phyloP scores from a whole-genome alignment of 129 eudicot species.

The Helianthus annuus region DNA sequence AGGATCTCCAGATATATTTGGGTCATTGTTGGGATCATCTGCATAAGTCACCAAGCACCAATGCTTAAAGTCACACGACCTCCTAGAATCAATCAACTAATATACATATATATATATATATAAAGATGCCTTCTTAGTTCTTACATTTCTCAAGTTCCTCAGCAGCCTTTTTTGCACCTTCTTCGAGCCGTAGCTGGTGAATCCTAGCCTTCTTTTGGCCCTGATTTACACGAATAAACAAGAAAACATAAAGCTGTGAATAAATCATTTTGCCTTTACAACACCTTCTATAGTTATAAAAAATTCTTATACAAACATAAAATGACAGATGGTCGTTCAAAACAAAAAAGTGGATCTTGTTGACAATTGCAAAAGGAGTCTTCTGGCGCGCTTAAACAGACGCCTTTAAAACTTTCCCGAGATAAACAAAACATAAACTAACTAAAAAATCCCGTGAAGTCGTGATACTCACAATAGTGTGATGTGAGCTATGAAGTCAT shows the following conservation, averaged over 20 bases:
- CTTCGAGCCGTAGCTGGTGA: constrained; percentile 80
- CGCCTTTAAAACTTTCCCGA: neutral
- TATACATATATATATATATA: neutral
- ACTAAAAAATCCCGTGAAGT: neutral
- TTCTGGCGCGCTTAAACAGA: neutral
- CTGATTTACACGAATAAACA: constrained; percentile 38
- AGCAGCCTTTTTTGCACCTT: constrained; percentile 91
- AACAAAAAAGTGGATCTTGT: neutral
- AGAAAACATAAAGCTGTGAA: constrained; percentile 5
- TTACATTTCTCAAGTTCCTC: constrained; percentile 94
- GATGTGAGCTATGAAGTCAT: neutral
- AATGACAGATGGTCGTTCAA: neutral
- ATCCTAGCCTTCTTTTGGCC: constrained; percentile 78
- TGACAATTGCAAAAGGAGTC: neutral
- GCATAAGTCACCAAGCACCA: constrained; percentile 26
- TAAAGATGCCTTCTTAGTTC: constrained; percentile 20
- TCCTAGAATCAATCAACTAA: constrained; percentile 4
- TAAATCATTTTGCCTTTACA: neutral
- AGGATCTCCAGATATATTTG: constrained; percentile 92
- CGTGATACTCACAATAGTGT: neutral
- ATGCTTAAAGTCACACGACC: neutral
- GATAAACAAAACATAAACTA: neutral
- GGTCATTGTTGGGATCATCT: constrained; percentile 88
- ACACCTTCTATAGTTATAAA: neutral
- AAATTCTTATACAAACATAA: neutral